Conservation (phyloP, 768 basidiomycete species). For the Suillus hirtellus region DNA sequence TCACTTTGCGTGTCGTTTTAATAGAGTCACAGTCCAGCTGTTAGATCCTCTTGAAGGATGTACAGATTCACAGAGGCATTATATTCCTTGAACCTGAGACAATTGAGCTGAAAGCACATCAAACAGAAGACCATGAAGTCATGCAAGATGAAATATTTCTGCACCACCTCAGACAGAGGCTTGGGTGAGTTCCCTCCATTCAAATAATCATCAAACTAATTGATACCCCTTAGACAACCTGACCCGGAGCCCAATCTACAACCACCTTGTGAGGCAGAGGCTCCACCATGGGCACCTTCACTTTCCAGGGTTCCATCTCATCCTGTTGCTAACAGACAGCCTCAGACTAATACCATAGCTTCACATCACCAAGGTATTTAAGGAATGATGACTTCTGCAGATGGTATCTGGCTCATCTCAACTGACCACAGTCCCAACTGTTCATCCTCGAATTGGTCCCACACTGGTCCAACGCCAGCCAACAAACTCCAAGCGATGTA, state of each 20-base stretch:
- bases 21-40: not conserved
- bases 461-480: too few species aligned
- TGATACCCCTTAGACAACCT: slow-evolving; percentile 22
- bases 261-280: not conserved
- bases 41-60: slow-evolving; percentile 71
- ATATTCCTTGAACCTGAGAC: slow-evolving; percentile 76
- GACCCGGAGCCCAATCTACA: slow-evolving; percentile 22
- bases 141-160: slow-evolving; percentile 61
- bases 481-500: too few species aligned
- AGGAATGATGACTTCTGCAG: too few species aligned
- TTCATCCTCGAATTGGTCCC: too few species aligned
- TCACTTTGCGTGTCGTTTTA: not conserved
- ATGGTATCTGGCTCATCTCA: too few species aligned
- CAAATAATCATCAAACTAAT: not conserved
- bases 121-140: slow-evolving; percentile 63
- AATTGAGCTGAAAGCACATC: slow-evolving; percentile 59
- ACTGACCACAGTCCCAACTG: too few species aligned
- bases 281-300: not conserved
- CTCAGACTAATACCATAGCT: too few species aligned
- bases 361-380: too few species aligned
- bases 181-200: slow-evolving; percentile 55
- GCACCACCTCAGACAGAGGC: slow-evolving; percentile 55
- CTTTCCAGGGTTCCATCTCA: too few species aligned
- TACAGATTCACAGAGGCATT: slow-evolving; percentile 65
- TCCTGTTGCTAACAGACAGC: too few species aligned